Evolutionary conservation across 148 eudicot genomes (phyloP).

Genomic region (Rhododendron mucronatum): DNA sequence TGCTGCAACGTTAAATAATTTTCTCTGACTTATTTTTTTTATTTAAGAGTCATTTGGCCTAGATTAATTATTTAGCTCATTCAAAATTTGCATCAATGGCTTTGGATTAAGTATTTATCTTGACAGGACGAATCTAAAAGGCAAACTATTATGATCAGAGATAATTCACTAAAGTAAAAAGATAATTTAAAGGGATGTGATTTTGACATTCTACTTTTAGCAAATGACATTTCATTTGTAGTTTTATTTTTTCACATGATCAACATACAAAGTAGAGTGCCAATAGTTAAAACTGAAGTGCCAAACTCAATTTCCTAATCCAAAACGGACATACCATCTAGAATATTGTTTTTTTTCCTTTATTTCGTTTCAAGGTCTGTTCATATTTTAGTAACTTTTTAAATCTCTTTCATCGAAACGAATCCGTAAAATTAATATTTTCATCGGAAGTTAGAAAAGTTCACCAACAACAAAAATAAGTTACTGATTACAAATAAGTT

Average conservation of each 20-base stretch:
- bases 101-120: background rate
- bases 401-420: background rate
- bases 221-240: too few species aligned
- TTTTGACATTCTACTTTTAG: too few species aligned
- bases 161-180: background rate
- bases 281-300: too few species aligned
- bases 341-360: background rate
- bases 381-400: background rate
- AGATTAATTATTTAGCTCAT: background rate
- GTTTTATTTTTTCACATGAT: too few species aligned
- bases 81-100: background rate
- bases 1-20: background rate
- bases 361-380: background rate
- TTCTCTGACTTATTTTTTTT: background rate
- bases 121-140: background rate
- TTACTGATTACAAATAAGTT: background rate
- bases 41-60: background rate
- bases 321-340: background rate
- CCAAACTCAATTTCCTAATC: background rate
- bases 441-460: background rate
- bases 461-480: too few species aligned
- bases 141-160: background rate
- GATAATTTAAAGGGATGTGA: background rate
- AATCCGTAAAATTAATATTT: background rate
- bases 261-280: too few species aligned